phyloP scores from a whole-genome alignment of 2,329 filamentous ascomycete genomes.

The Penicillium sp. region DNA sequence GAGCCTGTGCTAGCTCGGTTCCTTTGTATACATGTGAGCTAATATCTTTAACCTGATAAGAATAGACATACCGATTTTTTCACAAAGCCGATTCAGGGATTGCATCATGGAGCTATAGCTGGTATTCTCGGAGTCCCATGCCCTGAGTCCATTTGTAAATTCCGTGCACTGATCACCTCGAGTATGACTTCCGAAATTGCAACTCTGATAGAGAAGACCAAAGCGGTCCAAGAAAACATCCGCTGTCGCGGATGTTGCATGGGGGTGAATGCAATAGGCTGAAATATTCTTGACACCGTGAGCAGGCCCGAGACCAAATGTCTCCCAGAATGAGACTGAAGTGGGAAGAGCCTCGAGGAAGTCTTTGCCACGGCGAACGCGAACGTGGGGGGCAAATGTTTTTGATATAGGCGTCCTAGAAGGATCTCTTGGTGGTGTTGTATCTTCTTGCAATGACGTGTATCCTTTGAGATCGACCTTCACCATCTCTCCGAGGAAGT shows the following conservation, averaged over 20 bases:
- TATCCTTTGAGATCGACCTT: slow-evolving; percentile 44
- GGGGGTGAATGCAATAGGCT: slow-evolving; percentile 61
- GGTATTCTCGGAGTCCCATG: slow-evolving; percentile 38
- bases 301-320: slow-evolving; percentile 61
- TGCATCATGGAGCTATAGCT: slow-evolving; percentile 42
- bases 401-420: slow-evolving; percentile 43
- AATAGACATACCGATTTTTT: slow-evolving; percentile 40
- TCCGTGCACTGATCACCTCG: slow-evolving; percentile 47
- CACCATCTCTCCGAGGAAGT: slow-evolving; percentile 33
- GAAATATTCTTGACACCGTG: slow-evolving; percentile 62
- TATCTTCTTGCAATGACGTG: slow-evolving; percentile 37
- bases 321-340: slow-evolving; percentile 64
- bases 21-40: slow-evolving; percentile 32
- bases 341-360: slow-evolving; percentile 60
- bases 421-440: slow-evolving; percentile 30
- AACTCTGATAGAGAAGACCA: slow-evolving; percentile 59
- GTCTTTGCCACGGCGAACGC: slow-evolving; percentile 57
- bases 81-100: slow-evolving; percentile 38
- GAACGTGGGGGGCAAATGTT: slow-evolving; percentile 57
- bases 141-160: slow-evolving; percentile 42
- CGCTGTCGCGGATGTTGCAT: slow-evolving; percentile 50
- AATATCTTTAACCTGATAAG: not conserved
- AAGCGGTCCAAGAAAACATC: slow-evolving; percentile 58
- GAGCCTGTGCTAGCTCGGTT: slow-evolving; percentile 37
- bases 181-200: slow-evolving; percentile 59